Evolutionary conservation across 2,329 filamentous ascomycete genomes (phyloP).

Genomic region (Aspergillus hortae): DNA sequence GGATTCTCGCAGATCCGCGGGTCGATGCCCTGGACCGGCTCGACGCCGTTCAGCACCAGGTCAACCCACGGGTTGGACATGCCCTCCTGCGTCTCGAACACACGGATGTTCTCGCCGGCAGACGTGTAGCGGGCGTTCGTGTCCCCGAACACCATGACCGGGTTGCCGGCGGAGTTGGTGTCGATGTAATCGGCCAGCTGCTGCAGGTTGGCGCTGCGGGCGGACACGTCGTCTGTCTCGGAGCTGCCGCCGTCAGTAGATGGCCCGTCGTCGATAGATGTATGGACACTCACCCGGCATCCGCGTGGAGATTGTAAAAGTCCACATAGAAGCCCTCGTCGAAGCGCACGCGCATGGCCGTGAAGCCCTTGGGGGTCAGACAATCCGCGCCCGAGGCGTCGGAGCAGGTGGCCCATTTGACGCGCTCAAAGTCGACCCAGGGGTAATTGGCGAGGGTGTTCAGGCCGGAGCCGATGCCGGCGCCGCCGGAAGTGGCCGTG

Average conservation of each 20-base stretch:
- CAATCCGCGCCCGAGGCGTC: slow-evolving; percentile 57
- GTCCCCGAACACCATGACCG: slow-evolving; percentile 63
- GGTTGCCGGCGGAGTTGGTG: slow-evolving; percentile 54
- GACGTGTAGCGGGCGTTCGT: slow-evolving; percentile 64
- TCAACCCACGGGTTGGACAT: slow-evolving; percentile 61
- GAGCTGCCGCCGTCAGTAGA: slow-evolving; percentile 24
- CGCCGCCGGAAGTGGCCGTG: slow-evolving; percentile 63
- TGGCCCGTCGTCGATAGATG: too few relatives aligned
- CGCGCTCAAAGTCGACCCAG: slow-evolving; percentile 55
- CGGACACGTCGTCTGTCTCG: slow-evolving; percentile 50
- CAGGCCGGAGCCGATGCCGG: slow-evolving; percentile 60
- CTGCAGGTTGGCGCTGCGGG: slow-evolving; percentile 57
- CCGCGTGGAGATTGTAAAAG: slow-evolving; percentile 64
- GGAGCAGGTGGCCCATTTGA: slow-evolving; percentile 55
- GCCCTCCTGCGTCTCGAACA: slow-evolving; percentile 51
- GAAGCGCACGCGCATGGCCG: slow-evolving; percentile 59
- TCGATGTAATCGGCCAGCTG: slow-evolving; percentile 59
- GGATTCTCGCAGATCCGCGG: slow-evolving; percentile 56
- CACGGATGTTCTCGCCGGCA: slow-evolving; percentile 49
- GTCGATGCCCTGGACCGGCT: slow-evolving; percentile 41
- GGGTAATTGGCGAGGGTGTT: slow-evolving; percentile 60
- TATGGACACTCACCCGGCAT: slow-evolving; percentile 50
- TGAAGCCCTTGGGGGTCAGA: slow-evolving; percentile 67
- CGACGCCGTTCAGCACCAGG: slow-evolving; percentile 47
- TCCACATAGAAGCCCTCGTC: slow-evolving; percentile 56